Conservation (phyloP, 1,139 yeast species). For the Pichia terricola region DNA sequence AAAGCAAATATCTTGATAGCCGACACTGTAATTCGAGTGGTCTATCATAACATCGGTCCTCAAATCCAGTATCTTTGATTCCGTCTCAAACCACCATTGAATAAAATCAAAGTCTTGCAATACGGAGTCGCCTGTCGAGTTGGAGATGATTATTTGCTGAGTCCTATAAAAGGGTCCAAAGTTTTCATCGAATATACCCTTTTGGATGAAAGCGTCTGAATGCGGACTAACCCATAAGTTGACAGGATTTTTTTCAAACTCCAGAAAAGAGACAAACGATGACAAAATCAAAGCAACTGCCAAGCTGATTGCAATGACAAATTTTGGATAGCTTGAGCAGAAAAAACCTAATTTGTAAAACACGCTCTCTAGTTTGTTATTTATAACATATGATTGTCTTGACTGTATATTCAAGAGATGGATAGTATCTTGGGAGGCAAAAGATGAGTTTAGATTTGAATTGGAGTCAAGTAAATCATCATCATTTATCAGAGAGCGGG, state of each 20-base stretch:
- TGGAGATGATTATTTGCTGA: constrained; percentile 73
- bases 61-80: constrained; percentile 38
- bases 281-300: constrained; percentile 38
- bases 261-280: constrained; percentile 42
- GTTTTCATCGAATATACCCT: constrained; percentile 59
- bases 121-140: constrained; percentile 49
- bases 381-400: constrained; percentile 31
- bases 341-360: constrained; percentile 43
- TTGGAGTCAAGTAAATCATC: constrained; percentile 12
- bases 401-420: constrained; percentile 9
- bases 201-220: constrained; percentile 64
- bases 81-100: constrained; percentile 84
- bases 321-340: constrained; percentile 52
- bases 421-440: constrained; percentile 7
- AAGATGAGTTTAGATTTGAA: constrained; percentile 3
- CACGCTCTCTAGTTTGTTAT: constrained; percentile 33
- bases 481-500: constrained; percentile 9
- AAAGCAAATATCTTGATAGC: constrained; percentile 66
- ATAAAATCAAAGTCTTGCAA: constrained; percentile 53
- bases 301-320: constrained; percentile 40
- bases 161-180: constrained; percentile 92
- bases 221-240: constrained; percentile 82
- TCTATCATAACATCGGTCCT: constrained; percentile 5
- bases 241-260: constrained; percentile 71
- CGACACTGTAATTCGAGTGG: constrained; percentile 21